Evolutionary conservation across 2,329 filamentous ascomycete species (phyloP), one percentile per base, ranked within the genome.

Genomic region (Macrophomina pseudophaseolina): DNA sequence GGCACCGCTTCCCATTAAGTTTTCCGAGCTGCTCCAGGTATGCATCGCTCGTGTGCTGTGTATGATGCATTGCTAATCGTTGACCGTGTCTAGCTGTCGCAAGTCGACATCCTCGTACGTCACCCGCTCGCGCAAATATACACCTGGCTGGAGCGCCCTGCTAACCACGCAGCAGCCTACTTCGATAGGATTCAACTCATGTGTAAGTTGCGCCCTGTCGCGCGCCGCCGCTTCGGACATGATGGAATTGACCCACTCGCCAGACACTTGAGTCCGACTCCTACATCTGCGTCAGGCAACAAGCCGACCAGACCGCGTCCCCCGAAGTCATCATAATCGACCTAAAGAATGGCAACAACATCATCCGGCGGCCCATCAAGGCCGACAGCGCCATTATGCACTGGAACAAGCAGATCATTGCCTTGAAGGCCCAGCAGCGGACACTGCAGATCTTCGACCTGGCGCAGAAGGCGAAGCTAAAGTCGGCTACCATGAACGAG

Each of bases 361-460:
- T 97, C 79, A 95, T 93, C 74, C 91, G 92, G 75, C 89, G 94
- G 78, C 93, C 94, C 58, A 99, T 99, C 85, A 98, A 97, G 85
- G 95, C 95, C 76, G 95, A 99, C 83, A 98, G 94, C 88, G 95
- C 96, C 74, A 97, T 99, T 79, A 98, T 99, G 95, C 95, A 99
- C 87, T 97, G 93, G 92, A 90, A 87, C 74, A 92, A 91, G 79
- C 93, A 97, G 80, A 92, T 99, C 79, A 98, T 99, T 76, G 95
- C 96, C 70, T 87, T 99, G 72, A 97, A 97, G 83, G 94, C 95
- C 58, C 93, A 97, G 80, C 91, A 91, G 70, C 88, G 93, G 78
- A 99, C 95, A 72, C 87, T 99, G 69, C 96, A 99, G 84, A 97
- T 99, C 79, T 99, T 99, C 82, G 94, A 99, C 80, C 87, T 99